Evolutionary conservation across 2,329 filamentous ascomycete species (phyloP), one percentile per base, ranked within the genome.

Genomic region (Claviceps sp.): DNA sequence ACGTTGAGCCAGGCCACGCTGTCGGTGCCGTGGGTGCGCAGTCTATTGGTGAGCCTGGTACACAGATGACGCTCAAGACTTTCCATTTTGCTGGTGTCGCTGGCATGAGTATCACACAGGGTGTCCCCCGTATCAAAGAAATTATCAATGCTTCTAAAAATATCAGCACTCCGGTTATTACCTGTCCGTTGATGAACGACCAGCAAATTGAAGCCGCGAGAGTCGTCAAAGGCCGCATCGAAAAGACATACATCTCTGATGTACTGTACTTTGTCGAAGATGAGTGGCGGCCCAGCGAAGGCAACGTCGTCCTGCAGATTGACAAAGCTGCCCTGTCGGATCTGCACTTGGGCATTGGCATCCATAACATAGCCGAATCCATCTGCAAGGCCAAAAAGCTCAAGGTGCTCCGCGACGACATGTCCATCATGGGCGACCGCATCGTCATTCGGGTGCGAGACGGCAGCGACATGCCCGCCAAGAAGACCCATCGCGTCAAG

Each of bases 11-110:
- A 13, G 93, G 93, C 2, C 91, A 97, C 63, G 90, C 93, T 5
- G 93, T 98, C 0, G 93, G 93, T 56, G 93, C 93, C 16, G 89
- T 97, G 40, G 93, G 93, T 58, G 93, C 93, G 1, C 93, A 98
- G 68, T 97, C 91, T 1, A 98, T 98, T 60, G 93, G 93, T 70
- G 93, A 98, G 64, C 93, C 93, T 0, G 93, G 93, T 65, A 98
- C 93, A 0, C 93, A 98, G 69, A 98, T 98, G 93, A 98, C 93
- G 1, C 73, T 98, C 57, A 97, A 97, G 72, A 97, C 93, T 65
- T 97, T 97, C 81, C 93, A 97, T 85, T 98, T 98, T 74, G 93
- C 93, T 65, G 93, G 93, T 86, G 93, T 98, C 57, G 93, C 93
- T 44, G 91, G 91, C 67, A 97, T 98, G 93, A 95, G 89, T 77